Evolutionary conservation across 352 stramenopile species (phyloP).

Genomic region (Phytophthora boehmeriae): DNA sequence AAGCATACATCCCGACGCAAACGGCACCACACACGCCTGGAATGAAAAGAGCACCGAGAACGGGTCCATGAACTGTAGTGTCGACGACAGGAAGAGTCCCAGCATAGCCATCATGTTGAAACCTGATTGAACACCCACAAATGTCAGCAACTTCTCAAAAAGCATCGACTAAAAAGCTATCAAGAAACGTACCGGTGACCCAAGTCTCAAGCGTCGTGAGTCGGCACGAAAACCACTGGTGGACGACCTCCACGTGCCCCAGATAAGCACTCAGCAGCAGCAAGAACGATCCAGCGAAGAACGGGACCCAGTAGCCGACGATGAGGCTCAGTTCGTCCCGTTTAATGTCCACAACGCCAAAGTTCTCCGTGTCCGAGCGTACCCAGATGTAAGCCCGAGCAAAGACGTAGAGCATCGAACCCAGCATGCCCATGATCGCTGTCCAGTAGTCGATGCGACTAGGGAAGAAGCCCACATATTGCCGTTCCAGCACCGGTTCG

Average conservation of each 20-base stretch:
- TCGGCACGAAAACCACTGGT: constrained; percentile 83
- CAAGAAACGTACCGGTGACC: constrained; percentile 50
- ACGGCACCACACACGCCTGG: constrained; percentile 70
- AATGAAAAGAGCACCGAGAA: constrained; percentile 82
- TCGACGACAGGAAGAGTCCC: constrained; percentile 82
- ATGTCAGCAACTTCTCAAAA: too few species aligned
- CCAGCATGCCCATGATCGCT: constrained; percentile 61
- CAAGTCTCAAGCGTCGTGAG: constrained; percentile 59
- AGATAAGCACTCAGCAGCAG: constrained; percentile 79
- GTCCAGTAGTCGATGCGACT: constrained; percentile 88
- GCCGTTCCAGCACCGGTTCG: constrained; percentile 67
- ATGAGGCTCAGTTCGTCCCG: constrained; percentile 69
- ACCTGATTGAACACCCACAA: constrained; percentile 35
- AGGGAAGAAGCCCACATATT: constrained; percentile 79
- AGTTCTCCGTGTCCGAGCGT: constrained; percentile 63
- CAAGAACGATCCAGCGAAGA: constrained; percentile 83
- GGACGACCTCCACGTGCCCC: constrained; percentile 81
- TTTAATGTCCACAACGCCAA: constrained; percentile 76
- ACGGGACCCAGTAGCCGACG: constrained; percentile 81
- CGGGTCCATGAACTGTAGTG: constrained; percentile 85
- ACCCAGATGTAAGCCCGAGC: constrained; percentile 63
- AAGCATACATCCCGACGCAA: constrained; percentile 70
- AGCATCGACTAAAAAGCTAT: too few species aligned
- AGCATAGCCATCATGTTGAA: constrained; percentile 65
- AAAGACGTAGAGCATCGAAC: constrained; percentile 67